These are phyloP conservation scores for Styphnolobium japonicum DNA, from an alignment of 306 rosid species.

Conservation along the genomic window DNA sequence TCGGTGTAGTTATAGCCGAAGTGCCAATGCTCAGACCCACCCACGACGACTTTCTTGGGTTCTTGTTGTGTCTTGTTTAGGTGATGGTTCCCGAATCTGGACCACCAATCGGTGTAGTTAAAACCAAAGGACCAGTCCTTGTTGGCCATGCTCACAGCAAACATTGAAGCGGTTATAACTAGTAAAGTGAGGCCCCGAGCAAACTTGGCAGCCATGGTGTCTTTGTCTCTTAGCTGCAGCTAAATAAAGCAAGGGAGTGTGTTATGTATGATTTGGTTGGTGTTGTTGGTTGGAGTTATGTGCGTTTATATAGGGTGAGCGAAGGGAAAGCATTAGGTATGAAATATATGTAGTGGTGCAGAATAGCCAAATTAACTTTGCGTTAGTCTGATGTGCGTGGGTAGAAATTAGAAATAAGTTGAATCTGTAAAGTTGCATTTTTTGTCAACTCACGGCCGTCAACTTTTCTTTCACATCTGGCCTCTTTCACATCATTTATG, in stretches of 20 bases:
- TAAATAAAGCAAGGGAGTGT: not conserved
- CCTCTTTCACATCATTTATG: not conserved
- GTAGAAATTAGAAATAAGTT: not conserved
- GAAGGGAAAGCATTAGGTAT: not conserved
- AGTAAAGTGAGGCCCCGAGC: not conserved
- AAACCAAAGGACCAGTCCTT: slow-evolving; percentile 42
- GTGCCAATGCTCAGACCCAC: slow-evolving; percentile 59
- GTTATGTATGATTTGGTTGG: not conserved
- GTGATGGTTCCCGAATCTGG: slow-evolving; percentile 28
- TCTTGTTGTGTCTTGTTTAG: slow-evolving; percentile 24
- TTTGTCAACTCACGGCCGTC: not conserved
- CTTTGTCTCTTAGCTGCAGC: not conserved
- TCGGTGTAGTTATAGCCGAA: slow-evolving; percentile 50
- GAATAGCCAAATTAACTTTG: slow-evolving; percentile 30
- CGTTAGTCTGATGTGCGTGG: slow-evolving; percentile 7
- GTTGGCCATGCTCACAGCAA: slow-evolving; percentile 37
- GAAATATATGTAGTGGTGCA: slow-evolving; percentile 20
- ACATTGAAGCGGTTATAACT: slow-evolving; percentile 25
- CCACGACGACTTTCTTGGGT: slow-evolving; percentile 42
- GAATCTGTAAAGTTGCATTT: not conserved
- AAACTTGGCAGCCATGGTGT: slow-evolving; percentile 28
- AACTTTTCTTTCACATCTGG: not conserved
- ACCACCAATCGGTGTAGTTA: slow-evolving; percentile 39
- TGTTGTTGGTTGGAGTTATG: not conserved
- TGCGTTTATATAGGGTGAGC: slow-evolving; percentile 19